Percentiles rank a stretch among this genome's conserved stretches.
Evolutionary conservation across 805 yeast genomes (phyloP).

Genomic region (Ogataea dorogensis): DNA sequence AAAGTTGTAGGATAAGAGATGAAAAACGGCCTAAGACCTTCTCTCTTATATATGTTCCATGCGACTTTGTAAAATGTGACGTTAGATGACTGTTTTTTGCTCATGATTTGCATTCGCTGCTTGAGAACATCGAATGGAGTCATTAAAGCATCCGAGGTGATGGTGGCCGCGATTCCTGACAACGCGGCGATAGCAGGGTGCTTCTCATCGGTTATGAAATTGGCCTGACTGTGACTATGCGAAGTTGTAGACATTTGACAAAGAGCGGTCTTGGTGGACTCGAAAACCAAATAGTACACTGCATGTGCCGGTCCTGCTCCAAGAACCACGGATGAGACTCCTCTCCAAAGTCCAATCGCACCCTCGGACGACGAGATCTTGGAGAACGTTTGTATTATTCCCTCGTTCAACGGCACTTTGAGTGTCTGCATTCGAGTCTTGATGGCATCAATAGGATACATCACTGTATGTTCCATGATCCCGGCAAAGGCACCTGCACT

Average conservation of each 20-base stretch:
- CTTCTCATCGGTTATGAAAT: slow-evolving; percentile 56
- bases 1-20: slow-evolving; percentile 93
- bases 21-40: slow-evolving; percentile 80
- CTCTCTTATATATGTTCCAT: slow-evolving; percentile 49
- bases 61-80: slow-evolving; percentile 29
- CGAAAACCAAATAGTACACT: slow-evolving; percentile 92
- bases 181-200: slow-evolving; percentile 81
- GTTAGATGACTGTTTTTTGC: slow-evolving; percentile 15
- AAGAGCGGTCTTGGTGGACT: slow-evolving; percentile 63
- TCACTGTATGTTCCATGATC: slow-evolving; percentile 94
- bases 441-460: slow-evolving; percentile 96
- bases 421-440: slow-evolving; percentile 90
- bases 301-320: slow-evolving; percentile 99
- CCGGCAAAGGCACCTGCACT: slow-evolving; percentile 99
- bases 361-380: slow-evolving; percentile 87
- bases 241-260: slow-evolving; percentile 34
- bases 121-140: slow-evolving; percentile 95
- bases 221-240: slow-evolving; percentile 26
- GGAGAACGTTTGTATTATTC: slow-evolving; percentile 66
- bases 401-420: slow-evolving; percentile 30
- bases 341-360: slow-evolving; percentile 85
- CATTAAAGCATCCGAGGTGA: slow-evolving; percentile 94
- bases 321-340: slow-evolving; percentile 83
- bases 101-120: slow-evolving; percentile 80
- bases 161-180: slow-evolving; percentile 90